Evolutionary conservation across 768 basidiomycete species (phyloP).

Genomic region (Scleroderma bovista): DNA sequence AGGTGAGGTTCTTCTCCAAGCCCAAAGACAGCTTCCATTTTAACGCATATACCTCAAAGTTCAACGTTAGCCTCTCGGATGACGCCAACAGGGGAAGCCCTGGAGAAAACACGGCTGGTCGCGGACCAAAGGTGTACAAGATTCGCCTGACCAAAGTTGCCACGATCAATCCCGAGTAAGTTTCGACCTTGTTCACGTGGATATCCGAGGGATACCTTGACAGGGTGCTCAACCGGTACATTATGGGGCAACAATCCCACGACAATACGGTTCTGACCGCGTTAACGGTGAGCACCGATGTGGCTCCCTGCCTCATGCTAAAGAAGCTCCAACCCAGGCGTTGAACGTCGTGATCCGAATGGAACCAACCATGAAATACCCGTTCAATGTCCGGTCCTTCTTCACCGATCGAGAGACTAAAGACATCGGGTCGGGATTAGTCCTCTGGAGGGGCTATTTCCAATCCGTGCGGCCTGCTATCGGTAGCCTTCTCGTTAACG

Average conservation of each 20-base stretch:
- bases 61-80: conserved; percentile 51
- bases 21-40: background rate
- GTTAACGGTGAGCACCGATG: conserved; percentile 43
- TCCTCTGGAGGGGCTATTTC: conserved; percentile 77
- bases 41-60: conserved; percentile 35
- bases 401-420: conserved; percentile 54
- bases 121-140: conserved; percentile 60
- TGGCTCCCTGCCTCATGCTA: background rate
- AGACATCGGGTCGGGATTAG: conserved; percentile 55
- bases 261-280: conserved; percentile 67
- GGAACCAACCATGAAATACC: conserved; percentile 62
- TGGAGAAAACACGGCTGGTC: conserved; percentile 28
- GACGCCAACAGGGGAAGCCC: conserved; percentile 29
- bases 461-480: conserved; percentile 70
- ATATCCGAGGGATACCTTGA: conserved; percentile 2
- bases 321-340: conserved; percentile 37
- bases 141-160: conserved; percentile 56
- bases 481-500: conserved; percentile 60
- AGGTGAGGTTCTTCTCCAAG: conserved; percentile 33
- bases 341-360: conserved; percentile 72
- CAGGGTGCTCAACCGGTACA: conserved; percentile 61
- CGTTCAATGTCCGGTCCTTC: conserved; percentile 72
- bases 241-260: conserved; percentile 57
- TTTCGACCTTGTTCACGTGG: background rate
- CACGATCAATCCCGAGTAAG: conserved; percentile 52